These are phyloP conservation scores for Albatrellus ellisii DNA, from an alignment of 768 basidiomycete genomes.

Conservation along the genomic window DNA sequence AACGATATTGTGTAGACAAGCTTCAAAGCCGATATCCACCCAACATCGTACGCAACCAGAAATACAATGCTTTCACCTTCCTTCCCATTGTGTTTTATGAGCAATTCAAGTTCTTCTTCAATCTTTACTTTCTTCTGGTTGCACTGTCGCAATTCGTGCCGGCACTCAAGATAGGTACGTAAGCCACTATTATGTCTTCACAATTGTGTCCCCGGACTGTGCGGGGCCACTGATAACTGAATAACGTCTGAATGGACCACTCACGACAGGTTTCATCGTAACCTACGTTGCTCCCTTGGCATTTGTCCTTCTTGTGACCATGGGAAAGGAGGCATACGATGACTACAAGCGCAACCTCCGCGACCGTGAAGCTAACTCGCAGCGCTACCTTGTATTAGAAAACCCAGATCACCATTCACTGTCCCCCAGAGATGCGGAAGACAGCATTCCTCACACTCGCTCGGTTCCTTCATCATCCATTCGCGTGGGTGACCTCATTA, in stretches of 20 bases:
- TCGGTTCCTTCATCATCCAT: conserved; percentile 81
- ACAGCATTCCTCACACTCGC: conserved; percentile 31
- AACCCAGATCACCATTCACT: conserved; percentile 21
- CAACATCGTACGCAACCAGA: conserved; percentile 94
- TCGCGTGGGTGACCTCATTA: conserved; percentile 82
- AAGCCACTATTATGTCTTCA: too few relatives aligned
- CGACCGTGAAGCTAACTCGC: conserved; percentile 91
- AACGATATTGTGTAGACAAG: conserved; percentile 36
- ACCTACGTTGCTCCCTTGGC: conserved; percentile 96
- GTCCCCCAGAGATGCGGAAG: conserved; percentile 11
- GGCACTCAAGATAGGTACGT: conserved; percentile 85
- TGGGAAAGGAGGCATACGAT: conserved; percentile 98
- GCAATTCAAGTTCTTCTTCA: conserved; percentile 99
- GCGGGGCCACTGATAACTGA: not conserved
- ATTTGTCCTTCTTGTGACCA: conserved; percentile 88
- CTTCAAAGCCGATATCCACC: conserved; percentile 60
- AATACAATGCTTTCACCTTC: conserved; percentile 96
- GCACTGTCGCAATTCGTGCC: conserved; percentile 95
- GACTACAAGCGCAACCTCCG: conserved; percentile 91
- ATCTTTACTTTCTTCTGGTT: conserved; percentile 94
- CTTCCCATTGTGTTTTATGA: conserved; percentile 95
- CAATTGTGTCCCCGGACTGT: too few relatives aligned
- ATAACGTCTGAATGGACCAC: not conserved
- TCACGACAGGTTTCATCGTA: conserved; percentile 69
- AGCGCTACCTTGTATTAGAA: conserved; percentile 77